Percentiles rank a stretch among this genome's conserved stretches.
These are phyloP conservation scores for Tuctoria greenei DNA, from an alignment of 176 grass and related monocot genomes.

Conservation along the genomic window DNA sequence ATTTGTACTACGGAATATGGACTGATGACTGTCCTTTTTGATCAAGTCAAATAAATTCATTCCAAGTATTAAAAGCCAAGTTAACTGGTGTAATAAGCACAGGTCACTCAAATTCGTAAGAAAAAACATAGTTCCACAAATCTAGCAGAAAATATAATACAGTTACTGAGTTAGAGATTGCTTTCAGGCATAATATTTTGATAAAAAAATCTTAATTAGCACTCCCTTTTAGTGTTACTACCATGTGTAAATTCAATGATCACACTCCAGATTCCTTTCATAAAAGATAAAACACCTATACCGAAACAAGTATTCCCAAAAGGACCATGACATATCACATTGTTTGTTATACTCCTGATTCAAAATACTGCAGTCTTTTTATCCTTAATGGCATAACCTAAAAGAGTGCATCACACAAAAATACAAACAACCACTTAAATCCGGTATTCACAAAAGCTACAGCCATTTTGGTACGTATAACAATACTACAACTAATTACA, in stretches of 20 bases:
- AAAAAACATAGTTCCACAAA: neutral
- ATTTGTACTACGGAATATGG: neutral
- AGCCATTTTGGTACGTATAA: neutral
- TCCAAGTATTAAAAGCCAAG: slow-evolving; percentile 2
- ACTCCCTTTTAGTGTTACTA: neutral
- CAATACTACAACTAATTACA: neutral
- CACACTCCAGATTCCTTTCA: neutral
- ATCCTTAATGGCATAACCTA: neutral
- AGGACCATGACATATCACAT: neutral
- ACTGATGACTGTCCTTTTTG: neutral
- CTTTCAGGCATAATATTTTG: slow-evolving; percentile 4
- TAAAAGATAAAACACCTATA: neutral
- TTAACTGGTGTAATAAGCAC: neutral
- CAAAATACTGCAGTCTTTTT: neutral
- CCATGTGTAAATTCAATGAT: neutral
- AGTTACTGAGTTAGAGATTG: neutral
- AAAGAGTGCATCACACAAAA: neutral
- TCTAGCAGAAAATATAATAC: slow-evolving; percentile 29
- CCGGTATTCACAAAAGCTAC: neutral
- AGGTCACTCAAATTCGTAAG: neutral
- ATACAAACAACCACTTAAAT: neutral
- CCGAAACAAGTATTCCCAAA: neutral
- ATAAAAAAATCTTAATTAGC: neutral
- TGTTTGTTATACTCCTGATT: neutral
- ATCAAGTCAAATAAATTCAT: neutral